Percentiles rank a stretch among this genome's conserved stretches.
Conservation (phyloP, 1,139 yeast genomes). For the Ogataea hybrid region DNA sequence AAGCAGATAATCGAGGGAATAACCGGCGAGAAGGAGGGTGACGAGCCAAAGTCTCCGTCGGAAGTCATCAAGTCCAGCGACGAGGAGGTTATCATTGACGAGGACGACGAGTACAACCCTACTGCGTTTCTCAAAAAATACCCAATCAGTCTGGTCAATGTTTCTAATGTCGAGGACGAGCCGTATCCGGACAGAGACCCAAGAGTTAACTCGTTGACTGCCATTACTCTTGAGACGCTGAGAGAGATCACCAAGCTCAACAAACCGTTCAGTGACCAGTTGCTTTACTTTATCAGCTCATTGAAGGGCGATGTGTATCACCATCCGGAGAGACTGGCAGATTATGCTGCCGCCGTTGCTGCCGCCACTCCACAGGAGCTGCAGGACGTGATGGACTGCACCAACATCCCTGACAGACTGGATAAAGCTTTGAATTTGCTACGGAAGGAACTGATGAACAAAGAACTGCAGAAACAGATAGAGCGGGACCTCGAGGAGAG, state of each 20-base stretch:
- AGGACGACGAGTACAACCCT: slow-evolving; percentile 45
- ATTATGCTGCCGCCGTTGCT: slow-evolving; percentile 74
- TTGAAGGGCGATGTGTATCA: slow-evolving; percentile 69
- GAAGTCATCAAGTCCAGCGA: slow-evolving; percentile 23
- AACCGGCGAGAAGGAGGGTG: slow-evolving; percentile 36
- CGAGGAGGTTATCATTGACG: slow-evolving; percentile 28
- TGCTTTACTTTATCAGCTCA: slow-evolving; percentile 68
- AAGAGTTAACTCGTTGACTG: slow-evolving; percentile 69
- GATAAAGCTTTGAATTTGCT: slow-evolving; percentile 73
- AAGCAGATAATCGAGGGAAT: slow-evolving; percentile 37
- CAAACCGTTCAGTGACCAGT: slow-evolving; percentile 61
- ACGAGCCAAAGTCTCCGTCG: slow-evolving; percentile 30
- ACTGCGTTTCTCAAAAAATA: slow-evolving; percentile 63
- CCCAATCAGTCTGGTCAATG: slow-evolving; percentile 71
- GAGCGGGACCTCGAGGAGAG: slow-evolving; percentile 65
- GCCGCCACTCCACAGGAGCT: slow-evolving; percentile 66
- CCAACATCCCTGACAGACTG: slow-evolving; percentile 72
- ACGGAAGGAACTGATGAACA: slow-evolving; percentile 75
- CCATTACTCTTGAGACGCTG: slow-evolving; percentile 62
- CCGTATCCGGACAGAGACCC: slow-evolving; percentile 75
- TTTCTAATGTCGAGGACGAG: slow-evolving; percentile 67
- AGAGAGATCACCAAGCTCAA: slow-evolving; percentile 60
- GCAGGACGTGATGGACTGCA: slow-evolving; percentile 69
- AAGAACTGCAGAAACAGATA: slow-evolving; percentile 63
- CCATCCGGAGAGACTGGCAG: slow-evolving; percentile 72